Base-by-base conservation (phyloP, 805 yeast species). In the Ascoidea asiatica region DNA sequence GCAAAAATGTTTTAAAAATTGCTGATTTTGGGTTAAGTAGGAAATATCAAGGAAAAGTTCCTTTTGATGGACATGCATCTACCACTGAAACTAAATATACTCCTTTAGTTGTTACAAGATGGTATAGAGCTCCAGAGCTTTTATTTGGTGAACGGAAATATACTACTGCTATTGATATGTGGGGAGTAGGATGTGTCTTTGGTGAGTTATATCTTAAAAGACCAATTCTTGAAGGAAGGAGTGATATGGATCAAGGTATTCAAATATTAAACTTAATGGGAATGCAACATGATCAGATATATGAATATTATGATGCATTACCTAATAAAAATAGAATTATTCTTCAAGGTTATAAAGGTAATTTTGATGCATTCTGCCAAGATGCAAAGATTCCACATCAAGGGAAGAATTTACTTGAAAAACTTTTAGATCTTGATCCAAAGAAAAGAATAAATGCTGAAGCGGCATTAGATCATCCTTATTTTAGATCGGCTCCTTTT, bases 121-220 rank as follows among this genome's bases (percentile, higher is more conserved):
- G 98, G 98, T 92, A 94, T 61, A 69, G 98, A 48, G 95, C 98
- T 1, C 98, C 97, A 0, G 98, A 90, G 59, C 69, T 92, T 18
- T 70, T 92, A n/a, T 63, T 92, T 44, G 96, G 96, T 3, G 95
- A 88, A 52, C 71, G 81, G 52, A 67, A 72, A 46, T 90, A 90
- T 58, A 89, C 97, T 2, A 86, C 97, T 0, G 95, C 97, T 0
- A 90, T 90, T 11, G 99, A 92, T 62, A 73, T 94, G 64, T 92
- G 99, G 99, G 97, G 98, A 0, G 76, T 87, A 20, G 97, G 97
- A 1, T 92, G 98, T 63, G 92, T 92, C 0, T 80, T 92, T 58
- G 98, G 87, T 0, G 99, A 92, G 62, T 69, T 89, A 55, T 90
- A 84, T 63, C 78, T 77, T 37, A 73, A 75, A 48, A 77, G 73